These are phyloP conservation scores for Prunus mume DNA, from an alignment of 306 rosid species.

Conservation along the genomic window DNA sequence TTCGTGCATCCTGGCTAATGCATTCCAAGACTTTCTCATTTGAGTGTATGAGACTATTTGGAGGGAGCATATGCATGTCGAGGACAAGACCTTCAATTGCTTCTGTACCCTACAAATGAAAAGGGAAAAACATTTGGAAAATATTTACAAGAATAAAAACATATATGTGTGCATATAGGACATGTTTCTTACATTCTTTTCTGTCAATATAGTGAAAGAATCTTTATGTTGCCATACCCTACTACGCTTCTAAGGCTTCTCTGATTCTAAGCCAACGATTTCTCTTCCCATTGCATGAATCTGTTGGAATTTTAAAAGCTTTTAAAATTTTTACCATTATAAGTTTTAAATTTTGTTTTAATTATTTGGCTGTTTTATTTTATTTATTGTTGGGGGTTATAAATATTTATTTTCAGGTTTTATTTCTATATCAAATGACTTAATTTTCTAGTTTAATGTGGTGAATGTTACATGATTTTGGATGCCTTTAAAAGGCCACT, in stretches of 20 bases:
- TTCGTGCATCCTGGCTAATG: neutral
- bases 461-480: too few species aligned
- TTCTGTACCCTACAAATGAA: neutral
- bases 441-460: too few species aligned
- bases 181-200: neutral
- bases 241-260: neutral
- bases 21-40: neutral
- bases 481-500: too few species aligned
- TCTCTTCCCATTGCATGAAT: neutral
- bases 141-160: too few species aligned
- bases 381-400: too few species aligned
- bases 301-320: neutral
- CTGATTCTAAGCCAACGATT: neutral
- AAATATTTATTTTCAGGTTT: too few species aligned
- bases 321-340: too few species aligned
- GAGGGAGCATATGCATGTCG: neutral
- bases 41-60: neutral
- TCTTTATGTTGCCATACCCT: neutral
- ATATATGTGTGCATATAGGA: rapidly evolving
- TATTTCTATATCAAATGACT: too few species aligned
- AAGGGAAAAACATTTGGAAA: neutral
- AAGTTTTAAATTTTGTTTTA: too few species aligned
- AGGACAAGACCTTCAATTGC: neutral
- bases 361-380: too few species aligned
- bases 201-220: neutral